Base-by-base conservation (phyloP, 352 stramenopile species). In the Globisporangium carolinianum region DNA sequence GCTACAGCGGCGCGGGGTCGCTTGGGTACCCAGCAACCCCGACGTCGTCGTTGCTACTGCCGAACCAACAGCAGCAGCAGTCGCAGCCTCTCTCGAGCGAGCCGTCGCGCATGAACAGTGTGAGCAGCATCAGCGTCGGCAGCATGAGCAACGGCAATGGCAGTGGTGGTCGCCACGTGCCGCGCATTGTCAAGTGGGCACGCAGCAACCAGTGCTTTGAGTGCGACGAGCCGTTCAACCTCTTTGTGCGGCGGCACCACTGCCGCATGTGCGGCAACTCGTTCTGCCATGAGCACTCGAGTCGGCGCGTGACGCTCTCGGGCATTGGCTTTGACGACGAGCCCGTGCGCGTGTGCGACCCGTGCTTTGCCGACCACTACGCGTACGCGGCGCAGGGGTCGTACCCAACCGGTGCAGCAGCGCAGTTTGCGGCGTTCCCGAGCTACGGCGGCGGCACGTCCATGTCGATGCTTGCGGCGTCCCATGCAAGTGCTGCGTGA, bases 211-310 rank as follows among this genome's bases (percentile, higher is more conserved):
- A 88, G 52, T 95, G 85, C 65, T 89, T 90, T 63, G 85, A 92
- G 67, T 95, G 85, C 62, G 57, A 93, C 12, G 82, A 90, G 50
- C 58, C 78, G 8, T 95, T 95, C 66, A 91, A 85, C 52, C 58
- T 95, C 5, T 95, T 95, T 32, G 73, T 86, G 50, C 81, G 85
- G 5, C 83, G 86, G 12, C 86, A 95, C 55, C 83, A 95, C 62
- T 95, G 86, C 58, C 86, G 86, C 36, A 89, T 91, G 75, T 95
- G 86, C 50, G 86, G 86, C 18, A 88, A 89, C 48, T 94, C 83
- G 47, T 95, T 95, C 68, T 95, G 86, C 55, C 81, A 92, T 56
- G 78, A 93, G 42, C 83, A 94, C 61, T 94, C 86, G 41, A 91
- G 68, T 50, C 78, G 83, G 12, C 81, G 83, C 7, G 70, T 91